Conservation (phyloP, 257 asterid species). For the Solanum peruvianum region DNA sequence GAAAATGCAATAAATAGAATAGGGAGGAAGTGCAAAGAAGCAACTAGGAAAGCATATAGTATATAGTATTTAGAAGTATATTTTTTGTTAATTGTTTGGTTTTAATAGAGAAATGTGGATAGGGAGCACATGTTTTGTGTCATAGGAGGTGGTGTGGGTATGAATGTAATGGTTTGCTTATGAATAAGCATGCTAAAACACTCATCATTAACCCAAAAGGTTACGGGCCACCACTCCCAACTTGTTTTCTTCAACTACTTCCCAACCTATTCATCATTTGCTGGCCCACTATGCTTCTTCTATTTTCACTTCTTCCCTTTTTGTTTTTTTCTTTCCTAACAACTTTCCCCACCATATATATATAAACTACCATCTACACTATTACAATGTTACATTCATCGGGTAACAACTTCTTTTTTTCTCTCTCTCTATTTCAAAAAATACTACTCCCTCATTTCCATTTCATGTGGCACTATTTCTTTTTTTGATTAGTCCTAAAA, state of each 20-base stretch:
- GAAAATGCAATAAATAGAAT: background rate
- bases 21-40: background rate
- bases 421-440: too few species aligned
- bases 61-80: too few species aligned
- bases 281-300: background rate
- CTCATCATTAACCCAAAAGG: background rate
- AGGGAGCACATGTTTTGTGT: background rate
- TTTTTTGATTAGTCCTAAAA: too few species aligned
- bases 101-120: background rate
- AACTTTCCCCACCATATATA: background rate
- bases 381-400: background rate
- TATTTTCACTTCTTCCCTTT: background rate
- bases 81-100: background rate
- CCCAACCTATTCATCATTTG: background rate
- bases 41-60: background rate
- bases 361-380: background rate
- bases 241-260: background rate
- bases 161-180: background rate
- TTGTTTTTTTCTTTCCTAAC: background rate
- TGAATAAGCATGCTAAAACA: constrained; percentile 6
- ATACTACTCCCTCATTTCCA: too few species aligned
- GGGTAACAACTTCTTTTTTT: background rate
- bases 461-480: too few species aligned
- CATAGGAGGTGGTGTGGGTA: background rate
- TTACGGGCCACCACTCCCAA: constrained; percentile 6